phyloP scores from a whole-genome alignment of 2,329 filamentous ascomycete genomes.

The Xenosphaeropsis pyriputrescens region DNA sequence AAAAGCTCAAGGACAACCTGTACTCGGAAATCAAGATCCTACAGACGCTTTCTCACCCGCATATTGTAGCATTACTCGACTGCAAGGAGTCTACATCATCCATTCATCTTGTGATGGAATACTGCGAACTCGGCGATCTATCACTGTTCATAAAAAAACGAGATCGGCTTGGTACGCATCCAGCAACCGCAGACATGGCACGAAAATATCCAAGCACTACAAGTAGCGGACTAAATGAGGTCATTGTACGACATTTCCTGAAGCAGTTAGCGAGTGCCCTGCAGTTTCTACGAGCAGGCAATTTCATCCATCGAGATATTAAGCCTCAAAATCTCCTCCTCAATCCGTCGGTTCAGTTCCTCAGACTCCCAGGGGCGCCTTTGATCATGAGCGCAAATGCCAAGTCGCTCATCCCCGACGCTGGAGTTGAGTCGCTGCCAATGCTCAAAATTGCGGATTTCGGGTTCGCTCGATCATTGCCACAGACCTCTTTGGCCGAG shows the following conservation, averaged over 20 bases:
- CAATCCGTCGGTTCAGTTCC: conserved; percentile 64
- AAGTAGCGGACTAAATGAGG: conserved; percentile 82
- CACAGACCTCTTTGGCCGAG: conserved; percentile 82
- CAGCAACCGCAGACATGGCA: conserved; percentile 78
- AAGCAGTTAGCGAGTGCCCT: conserved; percentile 90
- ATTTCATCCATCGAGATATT: conserved; percentile 91
- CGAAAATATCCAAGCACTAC: conserved; percentile 78
- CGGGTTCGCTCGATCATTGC: conserved; percentile 88
- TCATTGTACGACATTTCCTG: conserved; percentile 89
- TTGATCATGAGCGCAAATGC: conserved; percentile 65
- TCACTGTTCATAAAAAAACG: conserved; percentile 95
- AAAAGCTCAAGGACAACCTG: conserved; percentile 92
- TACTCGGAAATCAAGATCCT: conserved; percentile 93
- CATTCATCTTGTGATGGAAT: conserved; percentile 98
- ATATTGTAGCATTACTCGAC: conserved; percentile 92
- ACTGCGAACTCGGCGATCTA: conserved; percentile 87
- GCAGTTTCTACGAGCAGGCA: conserved; percentile 69
- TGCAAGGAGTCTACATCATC: conserved; percentile 76
- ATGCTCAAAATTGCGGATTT: conserved; percentile 98
- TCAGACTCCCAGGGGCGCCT: conserved; percentile 43
- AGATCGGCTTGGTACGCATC: conserved; percentile 63
- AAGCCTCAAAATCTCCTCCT: conserved; percentile 94
- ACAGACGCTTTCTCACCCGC: conserved; percentile 83
- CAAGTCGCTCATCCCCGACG: conserved; percentile 66
- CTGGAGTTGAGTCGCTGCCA: conserved; percentile 70